These are phyloP conservation scores for Blastobotrys persicus DNA, from an alignment of 1,139 yeast species.

Conservation along the genomic window DNA sequence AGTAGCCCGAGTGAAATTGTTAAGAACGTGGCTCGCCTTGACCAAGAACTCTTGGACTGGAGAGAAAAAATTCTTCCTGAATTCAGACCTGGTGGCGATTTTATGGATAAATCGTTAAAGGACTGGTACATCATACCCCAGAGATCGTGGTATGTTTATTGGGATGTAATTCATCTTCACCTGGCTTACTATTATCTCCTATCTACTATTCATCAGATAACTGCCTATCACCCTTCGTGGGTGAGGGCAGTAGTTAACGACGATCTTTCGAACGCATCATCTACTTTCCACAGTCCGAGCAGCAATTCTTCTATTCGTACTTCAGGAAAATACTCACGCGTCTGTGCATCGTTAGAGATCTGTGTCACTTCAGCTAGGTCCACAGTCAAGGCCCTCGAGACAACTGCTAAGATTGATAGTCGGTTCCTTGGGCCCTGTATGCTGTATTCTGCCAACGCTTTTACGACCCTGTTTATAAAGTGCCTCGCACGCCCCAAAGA, in stretches of 20 bases:
- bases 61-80: neutral
- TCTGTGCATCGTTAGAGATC: constrained; percentile 25
- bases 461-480: constrained; percentile 30
- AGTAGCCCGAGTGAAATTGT: neutral
- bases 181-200: constrained; percentile 29
- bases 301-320: neutral
- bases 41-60: constrained; percentile 30
- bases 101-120: neutral
- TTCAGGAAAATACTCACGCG: constrained; percentile 20
- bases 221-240: constrained; percentile 35
- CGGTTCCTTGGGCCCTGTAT: constrained; percentile 22
- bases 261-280: neutral
- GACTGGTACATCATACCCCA: neutral
- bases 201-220: constrained; percentile 30
- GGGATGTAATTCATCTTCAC: constrained; percentile 21
- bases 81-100: neutral
- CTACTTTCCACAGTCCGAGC: neutral
- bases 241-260: constrained; percentile 20
- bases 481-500: constrained; percentile 29
- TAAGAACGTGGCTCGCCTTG: constrained; percentile 22
- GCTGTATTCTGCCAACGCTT: constrained; percentile 26
- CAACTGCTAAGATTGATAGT: constrained; percentile 19
- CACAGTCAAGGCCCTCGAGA: constrained; percentile 22
- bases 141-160: constrained; percentile 10
- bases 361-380: constrained; percentile 27